Evolutionary conservation across 148 eudicot genomes (phyloP).

Genomic region (Heliamphora exappendiculata): DNA sequence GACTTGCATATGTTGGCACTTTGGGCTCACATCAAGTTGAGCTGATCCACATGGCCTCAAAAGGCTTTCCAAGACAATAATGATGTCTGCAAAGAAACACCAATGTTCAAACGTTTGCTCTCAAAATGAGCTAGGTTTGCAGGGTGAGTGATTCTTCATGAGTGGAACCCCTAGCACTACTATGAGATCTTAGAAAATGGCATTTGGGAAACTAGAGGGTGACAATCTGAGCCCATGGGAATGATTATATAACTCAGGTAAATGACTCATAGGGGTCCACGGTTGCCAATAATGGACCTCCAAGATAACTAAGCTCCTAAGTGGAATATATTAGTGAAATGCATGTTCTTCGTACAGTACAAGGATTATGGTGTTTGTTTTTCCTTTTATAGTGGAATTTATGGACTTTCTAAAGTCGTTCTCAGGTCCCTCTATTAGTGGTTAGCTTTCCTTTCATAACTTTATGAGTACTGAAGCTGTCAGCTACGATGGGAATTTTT

Average conservation of each 20-base stretch:
- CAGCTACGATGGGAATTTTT: too few species aligned
- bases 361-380: not conserved
- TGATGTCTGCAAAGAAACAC: not conserved
- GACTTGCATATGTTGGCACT: too few species aligned
- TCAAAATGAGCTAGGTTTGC: not conserved
- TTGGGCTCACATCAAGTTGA: not conserved
- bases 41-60: not conserved
- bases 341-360: too few species aligned
- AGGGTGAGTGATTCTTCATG: not conserved
- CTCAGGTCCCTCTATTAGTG: too few species aligned
- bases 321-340: not conserved
- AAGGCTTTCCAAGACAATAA: not conserved
- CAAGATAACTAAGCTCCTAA: not conserved
- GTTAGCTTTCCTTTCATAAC: too few species aligned
- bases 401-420: too few species aligned
- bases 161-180: too few species aligned
- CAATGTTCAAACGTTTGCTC: not conserved
- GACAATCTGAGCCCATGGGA: too few species aligned
- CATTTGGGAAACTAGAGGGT: too few species aligned
- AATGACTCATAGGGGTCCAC: not conserved
- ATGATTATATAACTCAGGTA: not conserved
- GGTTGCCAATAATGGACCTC: not conserved
- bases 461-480: too few species aligned
- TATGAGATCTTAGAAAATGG: too few species aligned
- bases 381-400: not conserved